These are phyloP conservation scores for Botryotinia convoluta DNA, from an alignment of 2,329 filamentous ascomycete species.

Conservation along the genomic window DNA sequence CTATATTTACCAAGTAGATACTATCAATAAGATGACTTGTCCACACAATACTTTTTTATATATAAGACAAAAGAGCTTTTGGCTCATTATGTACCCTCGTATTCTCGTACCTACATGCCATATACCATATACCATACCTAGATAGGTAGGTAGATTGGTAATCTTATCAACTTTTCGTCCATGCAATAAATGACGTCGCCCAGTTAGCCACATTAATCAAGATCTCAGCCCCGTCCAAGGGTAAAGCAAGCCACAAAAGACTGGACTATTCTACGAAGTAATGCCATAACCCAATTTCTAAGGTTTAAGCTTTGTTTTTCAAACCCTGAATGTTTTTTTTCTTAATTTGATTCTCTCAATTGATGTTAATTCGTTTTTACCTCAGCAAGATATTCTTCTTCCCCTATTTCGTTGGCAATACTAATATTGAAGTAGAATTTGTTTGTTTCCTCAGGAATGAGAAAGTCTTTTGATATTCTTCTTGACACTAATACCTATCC, in stretches of 20 bases:
- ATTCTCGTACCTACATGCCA: not conserved
- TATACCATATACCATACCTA: too few relatives aligned
- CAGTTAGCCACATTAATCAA: not conserved
- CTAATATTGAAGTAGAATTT: not conserved
- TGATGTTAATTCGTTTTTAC: not conserved
- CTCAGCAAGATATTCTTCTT: not conserved
- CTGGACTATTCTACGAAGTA: not conserved
- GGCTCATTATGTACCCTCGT: too few relatives aligned
- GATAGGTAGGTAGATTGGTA: not conserved
- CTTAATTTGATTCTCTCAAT: not conserved
- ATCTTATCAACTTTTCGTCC: not conserved
- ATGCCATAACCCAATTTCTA: not conserved
- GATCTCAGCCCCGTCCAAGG: not conserved
- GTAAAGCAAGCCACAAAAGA: not conserved
- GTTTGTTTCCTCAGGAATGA: slow-evolving; percentile 7
- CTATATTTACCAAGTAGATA: not conserved
- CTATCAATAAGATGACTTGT: not conserved
- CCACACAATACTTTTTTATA: not conserved
- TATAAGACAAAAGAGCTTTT: too few relatives aligned
- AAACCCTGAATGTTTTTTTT: slow-evolving; percentile 3
- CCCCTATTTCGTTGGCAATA: not conserved
- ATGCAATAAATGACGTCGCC: not conserved
- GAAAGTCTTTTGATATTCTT: not conserved
- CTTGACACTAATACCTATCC: slow-evolving; percentile 1
- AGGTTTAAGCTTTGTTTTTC: not conserved